A percentile compares a stretch with the other conserved stretches of the same genome.
phyloP scores from a whole-genome alignment of 352 stramenopile genomes.

The Pythium guiyangense region DNA sequence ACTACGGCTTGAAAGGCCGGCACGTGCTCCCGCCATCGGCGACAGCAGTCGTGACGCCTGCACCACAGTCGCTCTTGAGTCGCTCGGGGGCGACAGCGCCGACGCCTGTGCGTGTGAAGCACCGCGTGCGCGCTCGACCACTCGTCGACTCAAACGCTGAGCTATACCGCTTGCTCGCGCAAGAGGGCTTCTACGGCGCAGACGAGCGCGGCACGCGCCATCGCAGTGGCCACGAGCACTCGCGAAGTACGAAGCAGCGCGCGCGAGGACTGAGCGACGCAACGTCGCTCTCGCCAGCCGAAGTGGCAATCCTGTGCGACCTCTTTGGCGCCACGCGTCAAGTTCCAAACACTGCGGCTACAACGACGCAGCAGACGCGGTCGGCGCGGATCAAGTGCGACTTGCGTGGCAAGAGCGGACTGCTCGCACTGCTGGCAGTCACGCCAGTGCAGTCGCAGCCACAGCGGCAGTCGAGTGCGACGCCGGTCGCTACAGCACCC shows the following conservation, averaged over 20 bases:
- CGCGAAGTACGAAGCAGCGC: constrained; percentile 6
- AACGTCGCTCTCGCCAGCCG: constrained; percentile 47
- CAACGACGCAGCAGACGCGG: constrained; percentile 3
- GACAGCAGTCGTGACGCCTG: constrained; percentile 5
- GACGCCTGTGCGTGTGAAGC: constrained; percentile 26
- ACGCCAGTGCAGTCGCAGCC: constrained; percentile 33
- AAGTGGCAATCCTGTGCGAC: constrained; percentile 63
- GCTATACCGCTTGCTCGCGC: constrained; percentile 48
- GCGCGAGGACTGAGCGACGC: constrained; percentile 26
- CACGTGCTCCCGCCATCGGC: constrained; percentile 11
- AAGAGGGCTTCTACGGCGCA: constrained; percentile 57
- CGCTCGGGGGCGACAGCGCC: background rate
- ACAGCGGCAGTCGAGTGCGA: background rate
- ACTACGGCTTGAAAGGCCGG: constrained; percentile 72
- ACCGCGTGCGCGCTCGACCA: constrained; percentile 68
- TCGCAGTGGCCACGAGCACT: background rate
- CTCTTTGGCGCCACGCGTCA: constrained; percentile 33
- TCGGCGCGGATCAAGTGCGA: constrained; percentile 52
- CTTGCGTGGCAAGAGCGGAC: constrained; percentile 29
- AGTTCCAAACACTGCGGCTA: constrained; percentile 3
- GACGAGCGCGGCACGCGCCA: background rate
- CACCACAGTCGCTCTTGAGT: background rate
- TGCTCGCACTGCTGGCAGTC: constrained; percentile 54
- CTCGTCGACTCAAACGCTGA: constrained; percentile 74
- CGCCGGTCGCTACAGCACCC: background rate